Evolutionary conservation across 352 stramenopile species (phyloP).

Genomic region (Nothophytophthora sp.): DNA sequence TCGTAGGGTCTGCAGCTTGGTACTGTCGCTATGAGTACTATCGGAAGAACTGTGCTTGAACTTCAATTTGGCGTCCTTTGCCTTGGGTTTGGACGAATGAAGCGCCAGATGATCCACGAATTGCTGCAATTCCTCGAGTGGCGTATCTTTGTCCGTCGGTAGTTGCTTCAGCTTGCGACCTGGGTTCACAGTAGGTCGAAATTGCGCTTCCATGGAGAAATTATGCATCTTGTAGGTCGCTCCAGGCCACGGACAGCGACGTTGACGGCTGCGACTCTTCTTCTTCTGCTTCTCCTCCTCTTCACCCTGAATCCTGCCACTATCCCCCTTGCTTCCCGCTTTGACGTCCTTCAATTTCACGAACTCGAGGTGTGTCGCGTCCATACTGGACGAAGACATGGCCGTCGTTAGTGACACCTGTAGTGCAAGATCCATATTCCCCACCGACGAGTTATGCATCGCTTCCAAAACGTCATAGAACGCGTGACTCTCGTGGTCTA

Average conservation of each 20-base stretch:
- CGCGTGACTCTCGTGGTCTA: constrained; percentile 58
- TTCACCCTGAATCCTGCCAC: constrained; percentile 22
- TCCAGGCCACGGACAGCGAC: constrained; percentile 58
- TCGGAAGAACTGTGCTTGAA: constrained; percentile 8
- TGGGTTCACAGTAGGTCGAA: constrained; percentile 54
- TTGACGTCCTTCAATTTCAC: constrained; percentile 59
- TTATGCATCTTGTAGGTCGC: constrained; percentile 82
- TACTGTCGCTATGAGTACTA: constrained; percentile 9
- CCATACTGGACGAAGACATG: constrained; percentile 60
- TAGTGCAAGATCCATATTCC: constrained; percentile 73
- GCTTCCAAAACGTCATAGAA: constrained; percentile 72
- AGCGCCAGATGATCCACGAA: constrained; percentile 57
- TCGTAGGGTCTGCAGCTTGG: constrained; percentile 28
- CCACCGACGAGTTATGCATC: constrained; percentile 51
- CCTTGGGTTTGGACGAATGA: constrained; percentile 30
- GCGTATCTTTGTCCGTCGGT: constrained; percentile 27
- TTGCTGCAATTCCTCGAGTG: constrained; percentile 53
- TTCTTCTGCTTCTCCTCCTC: constrained; percentile 15
- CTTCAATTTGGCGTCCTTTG: constrained; percentile 23
- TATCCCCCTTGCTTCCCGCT: constrained; percentile 27
- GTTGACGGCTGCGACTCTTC: constrained; percentile 27
- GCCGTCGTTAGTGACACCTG: constrained; percentile 75
- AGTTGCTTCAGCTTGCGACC: constrained; percentile 51
- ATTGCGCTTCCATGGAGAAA: constrained; percentile 56
- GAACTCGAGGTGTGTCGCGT: constrained; percentile 59